Percentiles rank a stretch among this genome's conserved stretches.
Evolutionary conservation across 768 basidiomycete genomes (phyloP).

Genomic region (Gloeostereum incarnatum): DNA sequence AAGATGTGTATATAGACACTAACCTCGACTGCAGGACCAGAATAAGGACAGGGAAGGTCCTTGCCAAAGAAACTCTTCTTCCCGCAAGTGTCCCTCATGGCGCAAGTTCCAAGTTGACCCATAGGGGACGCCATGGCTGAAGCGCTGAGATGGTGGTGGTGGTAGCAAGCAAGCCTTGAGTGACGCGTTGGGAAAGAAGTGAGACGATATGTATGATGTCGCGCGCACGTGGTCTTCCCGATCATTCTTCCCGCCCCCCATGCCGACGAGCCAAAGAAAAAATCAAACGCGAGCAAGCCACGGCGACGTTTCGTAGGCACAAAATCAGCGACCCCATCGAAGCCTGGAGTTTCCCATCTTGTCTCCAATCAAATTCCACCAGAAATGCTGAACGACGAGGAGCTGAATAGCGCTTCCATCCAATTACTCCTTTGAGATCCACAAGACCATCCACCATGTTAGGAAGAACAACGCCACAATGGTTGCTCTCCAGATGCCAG

Average conservation of each 20-base stretch:
- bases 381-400: constrained; percentile 73
- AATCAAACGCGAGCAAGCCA: constrained; percentile 33
- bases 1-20: constrained; percentile 15
- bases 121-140: constrained; percentile 8
- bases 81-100: constrained; percentile 85
- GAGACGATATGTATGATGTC: background rate
- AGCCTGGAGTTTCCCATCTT: constrained; percentile 32
- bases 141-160: no score
- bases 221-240: background rate
- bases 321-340: constrained; percentile 53
- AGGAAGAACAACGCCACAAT: constrained; percentile 76
- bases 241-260: background rate
- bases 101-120: constrained; percentile 38
- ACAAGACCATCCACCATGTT: constrained; percentile 92
- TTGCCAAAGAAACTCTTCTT: constrained; percentile 65
- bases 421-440: constrained; percentile 97
- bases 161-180: background rate
- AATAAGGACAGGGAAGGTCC: constrained; percentile 83
- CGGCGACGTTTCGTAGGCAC: constrained; percentile 73
- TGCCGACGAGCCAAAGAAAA: background rate
- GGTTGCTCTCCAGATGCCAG: constrained; percentile 98
- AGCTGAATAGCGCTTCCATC: constrained; percentile 73
- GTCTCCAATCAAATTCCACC: constrained; percentile 70
- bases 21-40: constrained; percentile 72
- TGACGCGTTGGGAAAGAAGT: background rate